phyloP scores from a whole-genome alignment of 495 filamentous ascomycete genomes.

The Hypoxylon trugodes region DNA sequence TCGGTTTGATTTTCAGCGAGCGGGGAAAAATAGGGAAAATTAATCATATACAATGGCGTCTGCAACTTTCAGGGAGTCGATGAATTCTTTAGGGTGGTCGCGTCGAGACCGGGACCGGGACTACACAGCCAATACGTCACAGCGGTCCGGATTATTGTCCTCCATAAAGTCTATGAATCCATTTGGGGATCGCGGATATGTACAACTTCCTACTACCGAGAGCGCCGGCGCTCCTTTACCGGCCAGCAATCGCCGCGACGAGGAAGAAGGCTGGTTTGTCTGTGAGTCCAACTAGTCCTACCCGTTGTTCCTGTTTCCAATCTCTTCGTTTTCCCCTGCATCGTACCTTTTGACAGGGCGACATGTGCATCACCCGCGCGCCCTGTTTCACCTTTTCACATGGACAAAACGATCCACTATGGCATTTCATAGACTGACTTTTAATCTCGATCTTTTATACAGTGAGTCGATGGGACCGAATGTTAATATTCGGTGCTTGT shows the following conservation, averaged over 20 bases:
- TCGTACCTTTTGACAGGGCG: constrained; percentile 42
- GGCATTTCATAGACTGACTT: constrained; percentile 43
- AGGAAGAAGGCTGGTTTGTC: constrained; percentile 95
- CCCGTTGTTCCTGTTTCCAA: constrained; percentile 21
- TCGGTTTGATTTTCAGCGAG: constrained; percentile 2
- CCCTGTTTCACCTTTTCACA: constrained; percentile 51
- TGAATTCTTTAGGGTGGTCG: constrained; percentile 95
- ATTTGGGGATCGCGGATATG: constrained; percentile 87
- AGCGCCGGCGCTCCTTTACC: constrained; percentile 85
- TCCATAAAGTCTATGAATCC: constrained; percentile 88
- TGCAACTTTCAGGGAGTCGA: constrained; percentile 86
- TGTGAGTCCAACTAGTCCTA: constrained; percentile 76
- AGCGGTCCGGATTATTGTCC: constrained; percentile 76
- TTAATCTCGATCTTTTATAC: constrained; percentile 39
- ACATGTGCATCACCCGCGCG: constrained; percentile 53
- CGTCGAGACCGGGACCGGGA: constrained; percentile 78
- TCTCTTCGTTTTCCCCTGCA: constrained; percentile 42
- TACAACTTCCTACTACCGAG: constrained; percentile 88
- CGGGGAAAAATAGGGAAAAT: too few species aligned
- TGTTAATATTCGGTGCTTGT: constrained; percentile 90
- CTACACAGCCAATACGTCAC: constrained; percentile 74
- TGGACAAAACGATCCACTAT: constrained; percentile 41
- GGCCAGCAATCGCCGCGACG: constrained; percentile 83
- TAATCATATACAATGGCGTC: constrained; percentile 77
- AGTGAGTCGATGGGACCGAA: constrained; percentile 98